Percentiles rank a stretch among this genome's conserved stretches.
phyloP scores from a whole-genome alignment of 371 early-diverging fungal genomes.

The Lichtheimia corymbifera region DNA sequence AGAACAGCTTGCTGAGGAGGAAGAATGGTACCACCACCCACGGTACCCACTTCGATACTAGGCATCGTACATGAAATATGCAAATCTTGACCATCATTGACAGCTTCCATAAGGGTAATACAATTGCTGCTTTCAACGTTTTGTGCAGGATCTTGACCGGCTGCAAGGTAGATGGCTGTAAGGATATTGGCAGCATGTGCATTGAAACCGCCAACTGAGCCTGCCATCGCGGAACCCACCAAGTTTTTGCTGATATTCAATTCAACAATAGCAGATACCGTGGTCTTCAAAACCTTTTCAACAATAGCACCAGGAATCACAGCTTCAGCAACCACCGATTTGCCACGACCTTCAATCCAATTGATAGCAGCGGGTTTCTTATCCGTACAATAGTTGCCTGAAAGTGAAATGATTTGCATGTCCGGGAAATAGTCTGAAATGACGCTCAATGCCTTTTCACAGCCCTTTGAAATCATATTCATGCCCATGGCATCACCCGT shows the following conservation, averaged over 20 bases:
- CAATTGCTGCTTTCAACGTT: slow-evolving; percentile 95
- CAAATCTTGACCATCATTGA: slow-evolving; percentile 77
- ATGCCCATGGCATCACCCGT: slow-evolving; percentile 99
- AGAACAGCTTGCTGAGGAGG: slow-evolving; percentile 89
- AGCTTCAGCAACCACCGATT: slow-evolving; percentile 91
- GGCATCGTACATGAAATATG: slow-evolving; percentile 95
- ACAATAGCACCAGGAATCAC: slow-evolving; percentile 82
- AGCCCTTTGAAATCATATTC: slow-evolving; percentile 99
- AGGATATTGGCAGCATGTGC: slow-evolving; percentile 96
- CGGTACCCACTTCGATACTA: slow-evolving; percentile 93
- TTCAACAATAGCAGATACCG: slow-evolving; percentile 76
- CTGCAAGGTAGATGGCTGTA: slow-evolving; percentile 93
- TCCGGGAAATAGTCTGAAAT: slow-evolving; percentile 68
- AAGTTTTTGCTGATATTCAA: slow-evolving; percentile 90
- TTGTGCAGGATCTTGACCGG: slow-evolving; percentile 98
- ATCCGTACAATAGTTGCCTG: slow-evolving; percentile 97
- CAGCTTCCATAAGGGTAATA: slow-evolving; percentile 93
- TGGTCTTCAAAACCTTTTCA: slow-evolving; percentile 85
- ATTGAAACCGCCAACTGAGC: slow-evolving; percentile 93
- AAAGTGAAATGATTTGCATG: slow-evolving; percentile 83
- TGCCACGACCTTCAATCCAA: slow-evolving; percentile 98
- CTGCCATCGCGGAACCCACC: slow-evolving; percentile 95
- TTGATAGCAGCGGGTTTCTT: slow-evolving; percentile 98
- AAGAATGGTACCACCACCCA: slow-evolving; percentile 94
- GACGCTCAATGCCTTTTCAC: slow-evolving; percentile 75